Percentiles rank a stretch among this genome's conserved stretches.
phyloP scores from a whole-genome alignment of 1,139 yeast species.

The Taphrina deformans region DNA sequence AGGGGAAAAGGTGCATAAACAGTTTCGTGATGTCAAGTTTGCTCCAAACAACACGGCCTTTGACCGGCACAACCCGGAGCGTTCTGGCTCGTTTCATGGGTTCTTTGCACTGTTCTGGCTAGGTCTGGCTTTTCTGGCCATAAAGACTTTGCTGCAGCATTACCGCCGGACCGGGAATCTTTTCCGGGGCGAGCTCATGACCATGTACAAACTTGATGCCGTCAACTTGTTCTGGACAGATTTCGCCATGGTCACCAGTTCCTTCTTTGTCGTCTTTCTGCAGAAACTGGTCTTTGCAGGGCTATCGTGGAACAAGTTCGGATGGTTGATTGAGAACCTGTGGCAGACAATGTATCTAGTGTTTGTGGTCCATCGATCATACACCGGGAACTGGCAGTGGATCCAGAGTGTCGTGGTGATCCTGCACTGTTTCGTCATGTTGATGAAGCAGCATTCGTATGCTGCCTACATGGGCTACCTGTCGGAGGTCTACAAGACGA shows the following conservation, averaged over 20 bases:
- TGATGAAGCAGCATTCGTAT: conserved; percentile 93
- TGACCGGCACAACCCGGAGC: conserved; percentile 24
- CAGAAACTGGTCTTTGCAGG: conserved; percentile 51
- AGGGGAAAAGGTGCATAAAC: conserved; percentile 14
- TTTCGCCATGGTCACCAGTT: conserved; percentile 45
- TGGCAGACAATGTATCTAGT: conserved; percentile 49
- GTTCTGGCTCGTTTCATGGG: conserved; percentile 29
- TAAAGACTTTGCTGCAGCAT: conserved; percentile 31
- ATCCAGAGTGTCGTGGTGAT: conserved; percentile 79
- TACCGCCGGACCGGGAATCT: conserved; percentile 31
- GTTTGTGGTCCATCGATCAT: conserved; percentile 25
- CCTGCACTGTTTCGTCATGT: conserved; percentile 76
- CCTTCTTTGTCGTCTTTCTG: conserved; percentile 54
- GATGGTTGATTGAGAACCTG: conserved; percentile 54
- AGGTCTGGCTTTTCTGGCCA: conserved; percentile 27
- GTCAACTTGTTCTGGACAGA: conserved; percentile 32
- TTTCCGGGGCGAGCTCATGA: conserved; percentile 24
- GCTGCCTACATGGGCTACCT: conserved; percentile 86
- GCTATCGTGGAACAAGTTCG: conserved; percentile 54
- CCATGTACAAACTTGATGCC: conserved; percentile 21
- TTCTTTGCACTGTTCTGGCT: conserved; percentile 33
- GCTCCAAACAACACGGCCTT: conserved; percentile 25
- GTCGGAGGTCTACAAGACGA: conserved; percentile 56
- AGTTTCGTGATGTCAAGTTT: conserved; percentile 22
- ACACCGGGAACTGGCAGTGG: conserved; percentile 53